These are phyloP conservation scores for Eucalyptus regnans DNA, from an alignment of 345 rosid genomes.

Conservation along the genomic window DNA sequence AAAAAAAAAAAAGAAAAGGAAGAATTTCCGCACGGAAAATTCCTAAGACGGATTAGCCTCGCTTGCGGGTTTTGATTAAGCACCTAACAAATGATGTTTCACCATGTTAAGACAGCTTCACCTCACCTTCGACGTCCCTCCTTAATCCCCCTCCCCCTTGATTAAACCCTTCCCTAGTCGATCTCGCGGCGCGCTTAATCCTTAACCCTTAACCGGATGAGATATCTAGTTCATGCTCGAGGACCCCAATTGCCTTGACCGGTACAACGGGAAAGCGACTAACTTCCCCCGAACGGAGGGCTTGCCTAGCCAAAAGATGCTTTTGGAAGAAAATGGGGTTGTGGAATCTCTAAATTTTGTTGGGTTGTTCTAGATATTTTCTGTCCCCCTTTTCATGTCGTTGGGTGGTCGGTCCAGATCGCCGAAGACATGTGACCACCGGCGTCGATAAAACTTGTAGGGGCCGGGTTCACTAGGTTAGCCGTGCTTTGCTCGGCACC, in stretches of 20 bases:
- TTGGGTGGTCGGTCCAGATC: neutral
- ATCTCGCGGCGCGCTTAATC: neutral
- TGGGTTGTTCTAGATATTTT: neutral
- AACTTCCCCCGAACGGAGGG: neutral
- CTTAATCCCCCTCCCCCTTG: neutral
- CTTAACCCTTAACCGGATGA: neutral
- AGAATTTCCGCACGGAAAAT: neutral
- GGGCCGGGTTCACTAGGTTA: rapidly evolving
- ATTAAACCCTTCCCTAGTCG: neutral
- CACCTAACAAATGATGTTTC: neutral
- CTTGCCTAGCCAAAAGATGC: neutral
- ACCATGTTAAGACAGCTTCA: neutral
- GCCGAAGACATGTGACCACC: neutral
- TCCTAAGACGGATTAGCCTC: neutral
- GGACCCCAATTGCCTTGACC: neutral
- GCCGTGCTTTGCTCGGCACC: rapidly evolving
- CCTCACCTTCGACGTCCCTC: neutral
- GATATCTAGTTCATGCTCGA: neutral
- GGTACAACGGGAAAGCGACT: neutral
- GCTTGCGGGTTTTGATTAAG: neutral
- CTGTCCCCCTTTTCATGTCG: neutral
- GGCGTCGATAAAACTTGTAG: neutral
- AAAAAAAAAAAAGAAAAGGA: no score
- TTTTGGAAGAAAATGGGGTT: neutral
- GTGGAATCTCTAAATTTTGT: neutral